Percentiles rank a stretch among this genome's conserved stretches.
phyloP scores from a whole-genome alignment of 331 rosid genomes.

The Malus hybrid region DNA sequence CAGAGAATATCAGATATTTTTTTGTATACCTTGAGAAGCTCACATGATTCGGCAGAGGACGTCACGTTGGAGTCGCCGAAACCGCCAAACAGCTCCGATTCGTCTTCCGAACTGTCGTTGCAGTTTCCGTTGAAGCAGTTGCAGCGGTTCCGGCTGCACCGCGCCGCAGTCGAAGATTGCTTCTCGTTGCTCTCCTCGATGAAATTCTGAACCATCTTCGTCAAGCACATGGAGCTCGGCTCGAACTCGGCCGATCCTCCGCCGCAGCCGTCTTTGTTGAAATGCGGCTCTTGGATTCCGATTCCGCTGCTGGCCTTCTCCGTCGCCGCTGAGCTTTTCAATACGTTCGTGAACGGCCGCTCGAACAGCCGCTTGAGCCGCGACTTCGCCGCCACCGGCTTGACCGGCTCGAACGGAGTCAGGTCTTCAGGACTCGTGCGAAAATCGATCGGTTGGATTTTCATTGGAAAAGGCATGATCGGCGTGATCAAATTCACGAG shows the following conservation, averaged over 20 bases:
- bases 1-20: not conserved
- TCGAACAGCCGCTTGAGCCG: conserved; percentile 68
- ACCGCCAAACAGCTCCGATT: conserved; percentile 23
- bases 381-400: conserved; percentile 56
- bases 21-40: conserved; percentile 52
- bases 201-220: conserved; percentile 81
- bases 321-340: conserved; percentile 27
- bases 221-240: conserved; percentile 69
- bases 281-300: conserved; percentile 29
- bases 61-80: conserved; percentile 33
- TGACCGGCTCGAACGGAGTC: conserved; percentile 35
- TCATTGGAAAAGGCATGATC: conserved; percentile 58
- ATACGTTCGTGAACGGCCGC: conserved; percentile 58
- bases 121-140: conserved; percentile 63
- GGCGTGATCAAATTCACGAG: conserved; percentile 5
- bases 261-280: conserved; percentile 32
- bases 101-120: conserved; percentile 56
- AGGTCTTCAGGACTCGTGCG: conserved; percentile 29
- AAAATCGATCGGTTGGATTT: conserved; percentile 76
- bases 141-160: conserved; percentile 56
- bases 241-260: conserved; percentile 37
- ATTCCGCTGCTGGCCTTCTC: conserved; percentile 13
- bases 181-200: conserved; percentile 70
- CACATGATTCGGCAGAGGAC: conserved; percentile 44
- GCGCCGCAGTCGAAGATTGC: conserved; percentile 17